Evolutionary conservation across 495 filamentous ascomycete species (phyloP).

Genomic region (Xylaria bambusicola): DNA sequence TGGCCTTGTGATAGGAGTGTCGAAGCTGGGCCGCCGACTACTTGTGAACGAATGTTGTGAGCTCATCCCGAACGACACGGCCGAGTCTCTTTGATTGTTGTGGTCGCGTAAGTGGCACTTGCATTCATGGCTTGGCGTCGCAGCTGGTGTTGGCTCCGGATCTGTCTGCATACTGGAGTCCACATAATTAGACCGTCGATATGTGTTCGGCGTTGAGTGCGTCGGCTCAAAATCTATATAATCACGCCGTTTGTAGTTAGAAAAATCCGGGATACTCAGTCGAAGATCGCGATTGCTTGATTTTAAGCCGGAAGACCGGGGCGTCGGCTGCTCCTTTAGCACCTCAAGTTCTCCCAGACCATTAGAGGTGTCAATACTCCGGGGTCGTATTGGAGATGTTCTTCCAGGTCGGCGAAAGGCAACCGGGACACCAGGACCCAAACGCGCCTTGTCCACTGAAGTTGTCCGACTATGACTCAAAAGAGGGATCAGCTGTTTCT

Average conservation of each 20-base stretch:
- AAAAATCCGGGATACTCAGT: background rate
- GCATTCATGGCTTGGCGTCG: background rate
- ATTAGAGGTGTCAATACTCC: conserved; percentile 23
- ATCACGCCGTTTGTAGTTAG: background rate
- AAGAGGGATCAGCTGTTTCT: conserved; percentile 19
- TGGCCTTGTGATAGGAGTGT: conserved; percentile 28
- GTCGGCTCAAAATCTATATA: background rate
- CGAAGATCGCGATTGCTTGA: background rate
- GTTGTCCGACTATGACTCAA: conserved; percentile 24
- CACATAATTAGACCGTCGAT: conserved; percentile 21
- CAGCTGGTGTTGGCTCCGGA: conserved; percentile 2
- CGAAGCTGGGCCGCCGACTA: conserved; percentile 28
- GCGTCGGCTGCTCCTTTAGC: conserved; percentile 32
- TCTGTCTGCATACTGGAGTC: conserved; percentile 29
- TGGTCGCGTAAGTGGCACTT: background rate
- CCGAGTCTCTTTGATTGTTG: conserved; percentile 23
- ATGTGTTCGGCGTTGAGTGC: background rate
- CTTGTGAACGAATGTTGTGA: conserved; percentile 15
- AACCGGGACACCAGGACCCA: conserved; percentile 24
- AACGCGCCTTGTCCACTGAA: conserved; percentile 27
- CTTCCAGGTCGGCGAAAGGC: conserved; percentile 24
- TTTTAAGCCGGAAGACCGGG: conserved; percentile 2
- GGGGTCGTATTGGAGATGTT: conserved; percentile 28
- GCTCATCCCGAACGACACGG: conserved; percentile 18
- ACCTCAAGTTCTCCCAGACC: conserved; percentile 21